These are phyloP conservation scores for Suillus alpinus DNA, from an alignment of 768 basidiomycete genomes.

Conservation along the genomic window DNA sequence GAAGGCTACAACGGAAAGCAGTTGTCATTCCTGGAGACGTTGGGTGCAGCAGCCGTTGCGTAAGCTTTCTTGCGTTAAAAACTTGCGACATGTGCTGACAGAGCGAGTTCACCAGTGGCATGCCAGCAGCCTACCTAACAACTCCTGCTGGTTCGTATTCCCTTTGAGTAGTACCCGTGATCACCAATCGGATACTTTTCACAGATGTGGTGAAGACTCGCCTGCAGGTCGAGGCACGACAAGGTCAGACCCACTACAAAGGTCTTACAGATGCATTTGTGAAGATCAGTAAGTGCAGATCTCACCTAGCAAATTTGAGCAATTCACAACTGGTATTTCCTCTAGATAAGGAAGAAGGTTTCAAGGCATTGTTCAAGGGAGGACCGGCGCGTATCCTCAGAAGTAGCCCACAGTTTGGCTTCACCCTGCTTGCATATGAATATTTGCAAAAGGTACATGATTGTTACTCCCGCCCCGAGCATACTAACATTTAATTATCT, in stretches of 20 bases:
- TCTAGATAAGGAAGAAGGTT: constrained; percentile 84
- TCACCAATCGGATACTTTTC: constrained; percentile 9
- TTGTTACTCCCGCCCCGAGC: not conserved
- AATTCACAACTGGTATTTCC: constrained; percentile 12
- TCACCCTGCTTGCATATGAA: constrained; percentile 82
- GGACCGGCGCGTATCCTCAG: constrained; percentile 85
- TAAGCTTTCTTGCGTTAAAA: constrained; percentile 39
- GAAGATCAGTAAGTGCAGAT: constrained; percentile 71
- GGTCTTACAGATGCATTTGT: constrained; percentile 85
- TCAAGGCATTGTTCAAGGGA: constrained; percentile 87
- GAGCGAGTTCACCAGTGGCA: constrained; percentile 60
- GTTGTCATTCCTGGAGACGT: constrained; percentile 85
- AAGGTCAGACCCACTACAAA: constrained; percentile 90
- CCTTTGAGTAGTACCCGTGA: constrained; percentile 5
- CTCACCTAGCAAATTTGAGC: not conserved
- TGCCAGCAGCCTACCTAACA: constrained; percentile 94
- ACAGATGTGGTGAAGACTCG: constrained; percentile 97
- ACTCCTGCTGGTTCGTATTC: constrained; percentile 74
- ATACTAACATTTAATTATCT: constrained; percentile 1
- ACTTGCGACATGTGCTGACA: constrained; percentile 25
- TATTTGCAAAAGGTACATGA: constrained; percentile 60
- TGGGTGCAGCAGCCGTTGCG: constrained; percentile 79
- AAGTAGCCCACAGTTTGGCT: constrained; percentile 93
- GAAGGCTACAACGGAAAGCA: constrained; percentile 96
- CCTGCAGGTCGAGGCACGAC: constrained; percentile 87